Percentiles rank a stretch among this genome's conserved stretches.
phyloP scores from a whole-genome alignment of 352 stramenopile species.

The Pythium oligandrum region DNA sequence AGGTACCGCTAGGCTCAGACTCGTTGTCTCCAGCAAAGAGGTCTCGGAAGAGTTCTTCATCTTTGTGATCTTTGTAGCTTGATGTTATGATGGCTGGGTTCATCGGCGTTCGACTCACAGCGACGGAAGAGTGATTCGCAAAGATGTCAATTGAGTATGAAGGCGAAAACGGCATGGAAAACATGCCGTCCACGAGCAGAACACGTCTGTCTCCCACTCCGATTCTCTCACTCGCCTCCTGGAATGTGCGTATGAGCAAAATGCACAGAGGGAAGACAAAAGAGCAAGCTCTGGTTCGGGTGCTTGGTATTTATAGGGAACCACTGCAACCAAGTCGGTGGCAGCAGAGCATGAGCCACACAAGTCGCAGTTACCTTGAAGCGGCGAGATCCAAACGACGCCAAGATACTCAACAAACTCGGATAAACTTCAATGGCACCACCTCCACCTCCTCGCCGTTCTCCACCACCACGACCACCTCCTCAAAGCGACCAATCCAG shows the following conservation, averaged over 20 bases:
- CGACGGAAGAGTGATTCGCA: slow-evolving; percentile 38
- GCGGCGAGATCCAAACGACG: not conserved
- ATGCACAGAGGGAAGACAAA: too few species aligned
- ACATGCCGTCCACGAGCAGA: too few species aligned
- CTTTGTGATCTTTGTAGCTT: slow-evolving; percentile 18
- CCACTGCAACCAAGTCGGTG: not conserved
- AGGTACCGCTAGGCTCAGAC: slow-evolving; percentile 2
- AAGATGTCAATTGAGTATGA: slow-evolving; percentile 56
- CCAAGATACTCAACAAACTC: not conserved
- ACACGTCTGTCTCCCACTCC: too few species aligned
- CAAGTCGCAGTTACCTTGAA: too few species aligned
- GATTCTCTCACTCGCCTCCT: too few species aligned
- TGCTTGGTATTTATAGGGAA: slow-evolving; percentile 10
- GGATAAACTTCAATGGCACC: too few species aligned
- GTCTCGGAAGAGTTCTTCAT: slow-evolving; percentile 69
- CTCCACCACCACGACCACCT: slow-evolving; percentile 1
- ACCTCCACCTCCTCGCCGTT: too few species aligned
- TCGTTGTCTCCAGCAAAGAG: slow-evolving; percentile 43
- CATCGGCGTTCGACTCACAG: slow-evolving; percentile 28
- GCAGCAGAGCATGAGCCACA: too few species aligned
- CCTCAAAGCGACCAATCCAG: not conserved
- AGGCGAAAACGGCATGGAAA: too few species aligned
- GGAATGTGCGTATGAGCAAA: too few species aligned
- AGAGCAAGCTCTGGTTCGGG: too few species aligned
- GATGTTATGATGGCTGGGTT: slow-evolving; percentile 9